Evolutionary conservation across 2,329 filamentous ascomycete species (phyloP), one percentile per base, ranked within the genome.

Genomic region (Talaromyces sp.): DNA sequence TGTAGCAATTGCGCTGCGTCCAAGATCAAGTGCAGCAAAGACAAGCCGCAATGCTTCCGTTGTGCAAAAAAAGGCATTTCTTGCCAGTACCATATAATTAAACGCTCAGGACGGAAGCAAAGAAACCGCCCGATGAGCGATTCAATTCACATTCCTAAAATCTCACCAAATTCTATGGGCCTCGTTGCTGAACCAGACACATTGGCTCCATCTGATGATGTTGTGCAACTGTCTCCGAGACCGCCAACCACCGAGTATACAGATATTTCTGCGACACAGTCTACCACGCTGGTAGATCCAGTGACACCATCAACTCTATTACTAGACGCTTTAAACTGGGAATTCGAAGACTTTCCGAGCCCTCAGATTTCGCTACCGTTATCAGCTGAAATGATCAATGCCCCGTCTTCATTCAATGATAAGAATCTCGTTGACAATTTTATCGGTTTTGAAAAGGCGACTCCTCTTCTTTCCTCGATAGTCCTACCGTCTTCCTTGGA

Each of bases 1-100:
- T 62, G 60, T 33, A 62, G 49, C 45, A 33, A 35, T 62, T 62
- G 60, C 45, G 60, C 60, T 24, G 39, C 19, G n/a, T 49, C 60
- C 41, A 62, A 62, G 45, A 33, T 62, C 43, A 62, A 52, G 35
- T 62, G 60, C 60, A 52, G 45, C 60, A 62, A 52, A 39, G 45
- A 49, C 11, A 62, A 62, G 33, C 60, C 60, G 37, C 24, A 24
- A 35, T 62, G 60, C 45, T 31, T 45, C 19, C 60, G 60, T 11
- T 62, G 60, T 62, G 41, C n/a, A 37, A 52, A 62, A 13, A 19
- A 45, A 52, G 31, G 31, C 45, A 49, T 62, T 31, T 27, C 35
- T 33, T 62, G 60, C 31, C 24, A 58, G 31, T 58, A 58, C 54
- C 35, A 33, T 58, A 35, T 24, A 35, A 58, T 35, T 35, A 58